Base-by-base conservation (phyloP, 2,329 filamentous ascomycete species). In the Paraphoma sp. region DNA sequence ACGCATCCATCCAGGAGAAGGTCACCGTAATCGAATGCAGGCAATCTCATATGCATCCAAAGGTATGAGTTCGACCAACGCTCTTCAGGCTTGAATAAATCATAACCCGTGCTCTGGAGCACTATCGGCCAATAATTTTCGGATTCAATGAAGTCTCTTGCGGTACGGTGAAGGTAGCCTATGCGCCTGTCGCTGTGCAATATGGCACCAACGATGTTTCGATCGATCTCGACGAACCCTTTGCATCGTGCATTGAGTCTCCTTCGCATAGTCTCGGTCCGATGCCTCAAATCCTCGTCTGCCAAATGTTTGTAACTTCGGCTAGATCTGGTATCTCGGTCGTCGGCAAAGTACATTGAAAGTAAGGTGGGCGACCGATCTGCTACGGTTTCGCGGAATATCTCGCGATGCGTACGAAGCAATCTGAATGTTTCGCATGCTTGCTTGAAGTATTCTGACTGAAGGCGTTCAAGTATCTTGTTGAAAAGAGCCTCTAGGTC, bases 401-500 rank as follows among this genome's bases (percentile, higher is more conserved):
- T 3, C 28, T 38, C 23, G 2, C 40, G 11, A 28, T 28, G 17
- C 6, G 14, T 23, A 17, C 23, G 31, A 38, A 56, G 12, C 48
- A 66, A 41, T 11, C 58, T 57, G 6, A 57, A 47, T 3, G 60
- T 16, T 42, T 63, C 41, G 3, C 53, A 64, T 1, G 62, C 63
- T 16, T 63, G 51, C 23, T 46, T 43, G 14, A 54, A 52, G 16
- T 62, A 48, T 1, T 36, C 14, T 6, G 52, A 11, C 16, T 60
- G 45, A 30, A 65, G n/a, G 23, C 46, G 31, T 29, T 53, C 33
- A 12, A 67, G 44, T 6, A 65, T 48, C 12, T 48, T 58, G 16
- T 56, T 18, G 50, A 68, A 67, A 3, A 67, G 40, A 2, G 36
- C 42, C 10, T 66, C 51, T 2, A 69, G 45, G 4, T 58, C 61